Percentiles rank a stretch among this genome's conserved stretches.
phyloP scores from a whole-genome alignment of 805 yeast genomes.

The Kuraishia cidri region DNA sequence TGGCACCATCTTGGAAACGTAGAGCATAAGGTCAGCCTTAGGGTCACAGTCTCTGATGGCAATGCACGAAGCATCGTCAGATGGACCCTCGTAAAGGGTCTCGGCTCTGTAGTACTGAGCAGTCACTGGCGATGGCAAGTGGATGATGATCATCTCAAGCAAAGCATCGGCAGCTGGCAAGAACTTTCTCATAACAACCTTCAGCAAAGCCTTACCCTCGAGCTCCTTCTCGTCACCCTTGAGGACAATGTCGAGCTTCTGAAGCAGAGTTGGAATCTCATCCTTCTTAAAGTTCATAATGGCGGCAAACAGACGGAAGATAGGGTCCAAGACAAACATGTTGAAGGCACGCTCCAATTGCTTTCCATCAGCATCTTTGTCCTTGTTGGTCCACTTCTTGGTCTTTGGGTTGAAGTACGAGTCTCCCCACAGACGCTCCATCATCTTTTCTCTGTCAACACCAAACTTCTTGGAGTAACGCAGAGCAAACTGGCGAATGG shows the following conservation, averaged over 20 bases:
- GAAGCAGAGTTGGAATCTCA: slow-evolving; percentile 85
- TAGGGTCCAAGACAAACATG: slow-evolving; percentile 98
- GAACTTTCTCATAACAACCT: slow-evolving; percentile 99
- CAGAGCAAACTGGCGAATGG: slow-evolving; percentile 96
- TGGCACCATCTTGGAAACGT: slow-evolving; percentile 99
- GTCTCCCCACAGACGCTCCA: slow-evolving; percentile 99
- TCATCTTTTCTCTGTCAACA: slow-evolving; percentile 96
- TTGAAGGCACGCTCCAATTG: slow-evolving; percentile 97
- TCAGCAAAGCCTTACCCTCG: slow-evolving; percentile 97
- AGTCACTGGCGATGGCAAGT: slow-evolving; percentile 99
- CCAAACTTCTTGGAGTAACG: slow-evolving; percentile 99
- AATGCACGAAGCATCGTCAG: slow-evolving; percentile 80
- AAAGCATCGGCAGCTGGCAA: slow-evolving; percentile 99
- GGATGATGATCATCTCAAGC: slow-evolving; percentile 96
- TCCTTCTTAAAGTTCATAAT: slow-evolving; percentile 99
- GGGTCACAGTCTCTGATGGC: slow-evolving; percentile 99
- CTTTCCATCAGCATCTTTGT: slow-evolving; percentile 92
- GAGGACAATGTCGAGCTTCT: slow-evolving; percentile 87
- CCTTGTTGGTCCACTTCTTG: slow-evolving; percentile 98
- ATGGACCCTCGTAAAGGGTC: slow-evolving; percentile 98
- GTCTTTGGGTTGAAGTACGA: slow-evolving; percentile 99
- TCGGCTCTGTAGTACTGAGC: slow-evolving; percentile 99
- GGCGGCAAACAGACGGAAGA: slow-evolving; percentile 89
- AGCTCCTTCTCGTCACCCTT: slow-evolving; percentile 97
- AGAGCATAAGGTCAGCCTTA: slow-evolving; percentile 94